Evolutionary conservation across 805 yeast genomes (phyloP), one percentile per base, ranked within the genome.

Genomic region (Metschnikowia koreensis): DNA sequence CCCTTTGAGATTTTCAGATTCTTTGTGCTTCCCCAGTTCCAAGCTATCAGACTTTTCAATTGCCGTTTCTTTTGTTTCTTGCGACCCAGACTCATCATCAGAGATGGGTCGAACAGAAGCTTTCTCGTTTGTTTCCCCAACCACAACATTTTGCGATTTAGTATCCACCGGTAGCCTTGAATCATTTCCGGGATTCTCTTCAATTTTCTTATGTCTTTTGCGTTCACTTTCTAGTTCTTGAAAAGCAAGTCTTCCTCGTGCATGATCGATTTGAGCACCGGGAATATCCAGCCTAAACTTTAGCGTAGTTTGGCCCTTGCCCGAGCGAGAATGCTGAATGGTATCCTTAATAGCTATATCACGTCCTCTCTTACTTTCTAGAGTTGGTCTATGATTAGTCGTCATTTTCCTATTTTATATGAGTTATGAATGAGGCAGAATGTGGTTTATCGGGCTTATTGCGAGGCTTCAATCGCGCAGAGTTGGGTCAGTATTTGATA

Each of bases 321-420:
- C 56, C 1, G 65, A 54, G 37, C 77, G 59, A 1, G 75, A 55
- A 58, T 73, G 78, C 8, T 62, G 57, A n/a, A 73, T 72, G 39
- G 71, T 59, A 51, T 71, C 68, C 10, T 54, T 55, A n/a, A 73
- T 71, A 1, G 55, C 50, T 15, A 62, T 53, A 17, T 57, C 64
- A 50, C 69, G 67, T 6, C 78, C 77, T 40, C 69, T 59, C 53
- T 74, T 74, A 44, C 72, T 69, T 50, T 74, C 78, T 36, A 74
- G 60, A 6, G 76, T 71, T 8, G 78, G 78, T 45, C 77, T 61
- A 53, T 74, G 77, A 53, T 74, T 74, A 7, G 76, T 69, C n/a
- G 76, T 71, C 76, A 71, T 73, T 27, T 17, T 29, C 16, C 7
- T 22, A 22, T 22, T 22, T 22, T 22, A 22, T 22, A 22, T 22